Conservation (phyloP, 768 basidiomycete genomes). For the Mycena metata region DNA sequence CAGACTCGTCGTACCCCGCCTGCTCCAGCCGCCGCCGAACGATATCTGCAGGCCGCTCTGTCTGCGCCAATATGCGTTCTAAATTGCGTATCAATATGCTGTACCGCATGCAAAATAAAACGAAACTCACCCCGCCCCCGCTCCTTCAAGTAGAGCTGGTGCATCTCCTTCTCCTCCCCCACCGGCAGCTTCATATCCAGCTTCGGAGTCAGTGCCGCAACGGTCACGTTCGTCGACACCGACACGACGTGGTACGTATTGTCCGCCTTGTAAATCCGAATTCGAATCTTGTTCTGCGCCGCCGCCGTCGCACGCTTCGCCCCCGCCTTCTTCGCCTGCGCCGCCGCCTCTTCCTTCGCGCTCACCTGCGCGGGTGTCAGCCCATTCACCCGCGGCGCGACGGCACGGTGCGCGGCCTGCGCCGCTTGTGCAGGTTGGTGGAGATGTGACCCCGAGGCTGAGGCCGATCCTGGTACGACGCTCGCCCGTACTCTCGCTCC, state of each 20-base stretch:
- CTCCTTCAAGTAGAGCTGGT: slow-evolving; percentile 82
- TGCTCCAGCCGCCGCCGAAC: slow-evolving; percentile 87
- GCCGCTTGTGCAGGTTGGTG: slow-evolving; percentile 40
- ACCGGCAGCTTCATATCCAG: slow-evolving; percentile 38
- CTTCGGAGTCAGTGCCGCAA: slow-evolving; percentile 36
- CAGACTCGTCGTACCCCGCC: slow-evolving; percentile 88
- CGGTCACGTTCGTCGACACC: slow-evolving; percentile 71
- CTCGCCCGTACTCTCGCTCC: slow-evolving; percentile 17
- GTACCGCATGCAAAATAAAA: slow-evolving; percentile 1
- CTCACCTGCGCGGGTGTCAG: slow-evolving; percentile 68
- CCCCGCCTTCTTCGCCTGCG: slow-evolving; percentile 69
- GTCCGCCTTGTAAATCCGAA: slow-evolving; percentile 85
- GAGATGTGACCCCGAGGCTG: too few relatives aligned
- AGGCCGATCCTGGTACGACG: slow-evolving; percentile 48
- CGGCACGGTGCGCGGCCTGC: not conserved
- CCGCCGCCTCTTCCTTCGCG: slow-evolving; percentile 51
- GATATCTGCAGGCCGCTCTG: slow-evolving; percentile 88
- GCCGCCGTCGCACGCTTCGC: slow-evolving; percentile 17
- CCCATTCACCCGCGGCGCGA: not conserved
- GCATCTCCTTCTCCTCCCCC: slow-evolving; percentile 62
- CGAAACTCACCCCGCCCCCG: slow-evolving; percentile 74
- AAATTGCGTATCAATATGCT: slow-evolving; percentile 16
- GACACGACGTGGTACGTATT: slow-evolving; percentile 79
- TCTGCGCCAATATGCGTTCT: slow-evolving; percentile 88
- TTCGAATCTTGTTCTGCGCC: slow-evolving; percentile 70